Evolutionary conservation across 1,139 yeast species (phyloP), one percentile per base, ranked within the genome.

Genomic region (Lodderomyces orthopsilosis): DNA sequence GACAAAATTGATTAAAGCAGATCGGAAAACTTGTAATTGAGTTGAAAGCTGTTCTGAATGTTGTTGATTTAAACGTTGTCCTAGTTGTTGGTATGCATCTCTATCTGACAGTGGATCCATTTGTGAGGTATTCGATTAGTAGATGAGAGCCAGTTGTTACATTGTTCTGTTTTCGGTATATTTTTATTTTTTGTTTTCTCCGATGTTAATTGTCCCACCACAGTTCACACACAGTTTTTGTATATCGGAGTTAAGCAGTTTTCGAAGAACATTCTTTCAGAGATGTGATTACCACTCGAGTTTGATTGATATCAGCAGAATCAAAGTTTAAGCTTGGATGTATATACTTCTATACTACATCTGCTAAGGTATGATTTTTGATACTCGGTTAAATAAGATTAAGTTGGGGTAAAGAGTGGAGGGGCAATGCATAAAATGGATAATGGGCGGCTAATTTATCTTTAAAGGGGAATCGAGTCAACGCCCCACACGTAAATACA

Each of bases 1-100:
- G n/a, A 91, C 90, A 62, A 82, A 82, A 46, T 74, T 74, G 21
- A 81, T 65, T 37, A 83, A 62, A 0, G 83, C 84, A 26, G 79
- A 74, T 53, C 79, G 85, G 51, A 82, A 80, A 10, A 81, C 83
- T 14, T 76, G 68, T 18, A 83, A 57, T 51, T 83, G 89, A 0
- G 83, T 76, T 1, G 75, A 59, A n/a, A 82, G 62, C 51, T 78
- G 78, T 28, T 68, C 70, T 4, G 75, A 64, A 48, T 79, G 85
- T 36, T 64, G 58, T 42, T 73, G 73, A 22, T 46, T 59, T 2
- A 65, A 46, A 17, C 51, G 51, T 41, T 53, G 49, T 0, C 70
- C 70, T 18, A 65, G 50, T 44, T 56, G 55, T 14, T 51, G 43
- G 44, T 55, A 65, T 1, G 66, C 66, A 42, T 65, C 68, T 50